Evolutionary conservation across 495 filamentous ascomycete species (phyloP), one percentile per base, ranked within the genome.

Genomic region (Aspergillus conjunctus): DNA sequence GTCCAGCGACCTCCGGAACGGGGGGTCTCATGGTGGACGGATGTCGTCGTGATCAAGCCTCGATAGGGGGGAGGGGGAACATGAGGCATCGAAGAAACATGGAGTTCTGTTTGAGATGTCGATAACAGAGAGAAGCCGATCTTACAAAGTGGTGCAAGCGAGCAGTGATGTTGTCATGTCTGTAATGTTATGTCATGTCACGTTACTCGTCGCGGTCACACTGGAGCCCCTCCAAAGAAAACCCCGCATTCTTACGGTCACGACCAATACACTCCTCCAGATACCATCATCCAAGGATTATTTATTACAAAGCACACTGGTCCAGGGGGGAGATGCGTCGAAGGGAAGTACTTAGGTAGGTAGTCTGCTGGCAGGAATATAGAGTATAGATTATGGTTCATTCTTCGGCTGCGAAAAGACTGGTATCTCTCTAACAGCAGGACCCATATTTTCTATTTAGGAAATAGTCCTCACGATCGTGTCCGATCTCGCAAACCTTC

Each of bases 11-110:
- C 63, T 80, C 74, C 20, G 76, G 72, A 30, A 71, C 70, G 39
- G 75, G 64, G 44, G 72, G 73, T 65, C 76, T 75, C 78, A 80
- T 80, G 32, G 62, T 71, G 58, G 49, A 39, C 17, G 37, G 51
- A 63, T 7, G 44, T 20, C 34, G 52, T 61, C 20, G 31, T 30
- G 11, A 61, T 49, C 21, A 48, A 18, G 9, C 9, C 17, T 7
- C 22, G 21, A 60, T 56, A 65, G 66, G 41, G 45, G 49, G 37
- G 22, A 48, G 50, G 22, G 44, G 57, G 31, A 43, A 37, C 46
- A 53, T n/a, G 20, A 51, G 14, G 58, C 41, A 51, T 48, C 41
- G 51, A 52, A 54, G 58, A 49, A 54, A 39, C 44, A 57, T 3
- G 21, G 39, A 45, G 56, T 51, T 51, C 49, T 26, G 26, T 2